Evolutionary conservation across 2,329 filamentous ascomycete genomes (phyloP), one percentile per base, ranked within the genome.

Genomic region (Calonectria pauciramosa): DNA sequence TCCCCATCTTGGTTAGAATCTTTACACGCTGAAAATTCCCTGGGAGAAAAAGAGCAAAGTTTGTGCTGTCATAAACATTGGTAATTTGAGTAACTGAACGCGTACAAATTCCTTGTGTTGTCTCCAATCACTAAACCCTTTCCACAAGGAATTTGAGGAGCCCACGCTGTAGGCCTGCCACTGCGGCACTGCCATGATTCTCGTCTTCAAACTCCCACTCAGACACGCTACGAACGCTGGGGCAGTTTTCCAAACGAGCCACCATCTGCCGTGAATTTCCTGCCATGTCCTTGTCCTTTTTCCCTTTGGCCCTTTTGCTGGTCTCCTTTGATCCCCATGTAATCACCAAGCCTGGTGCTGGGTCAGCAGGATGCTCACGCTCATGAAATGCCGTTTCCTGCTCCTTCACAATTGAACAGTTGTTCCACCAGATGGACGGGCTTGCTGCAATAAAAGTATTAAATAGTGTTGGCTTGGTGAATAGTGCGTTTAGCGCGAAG

Each of bases 351-450:
- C 84, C 82, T 1, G 84, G 78, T 0, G 77, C 70, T 2, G 76
- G 79, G 1, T 67, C 64, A 2, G 63, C 49, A 0, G 59, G 51
- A 9, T 64, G 68, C 4, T 74, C 32, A 0, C 54, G 67, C 11
- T 76, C 60, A 44, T 76, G 73, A 47, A 86, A 84, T 0, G 38
- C 11, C 0, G 72, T 47, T 59, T 85, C 77, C 52, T 83, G 83
- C 28, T 84, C 81, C 0, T 74, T 74, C 11, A 86, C 68, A 23
- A 89, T 83, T 63, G 84, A 87, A 3, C 81, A 76, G 28, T 86
- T 76, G 74, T 88, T 88, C 84, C 87, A 90, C 85, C 85, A 89
- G 16, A 89, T 85, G 0, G 85, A 86, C 0, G 87, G 88, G 36
- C 88, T 89, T 1, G 86, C 86, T 1, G 85, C 85, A 18, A 89